These are phyloP conservation scores for Lachnellula willkommii DNA, from an alignment of 2,329 filamentous ascomycete genomes.

Conservation along the genomic window DNA sequence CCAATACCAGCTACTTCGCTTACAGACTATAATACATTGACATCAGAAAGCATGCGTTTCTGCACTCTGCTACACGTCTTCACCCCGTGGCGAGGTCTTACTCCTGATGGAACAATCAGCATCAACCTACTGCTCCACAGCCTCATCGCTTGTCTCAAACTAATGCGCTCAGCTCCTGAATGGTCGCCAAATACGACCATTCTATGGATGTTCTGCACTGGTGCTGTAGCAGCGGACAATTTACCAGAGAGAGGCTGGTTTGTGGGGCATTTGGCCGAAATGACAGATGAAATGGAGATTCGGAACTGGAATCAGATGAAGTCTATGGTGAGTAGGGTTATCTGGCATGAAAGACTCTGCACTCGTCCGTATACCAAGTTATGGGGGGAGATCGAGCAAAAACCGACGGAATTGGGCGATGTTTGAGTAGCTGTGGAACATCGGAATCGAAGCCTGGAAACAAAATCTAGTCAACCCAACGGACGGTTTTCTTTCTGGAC, in stretches of 20 bases:
- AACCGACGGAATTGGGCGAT: background rate
- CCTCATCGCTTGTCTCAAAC: constrained; percentile 4
- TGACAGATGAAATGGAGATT: constrained; percentile 8
- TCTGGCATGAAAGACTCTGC: constrained; percentile 13
- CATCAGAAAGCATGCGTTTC: constrained; percentile 8
- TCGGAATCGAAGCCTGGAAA: background rate
- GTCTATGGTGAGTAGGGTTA: background rate
- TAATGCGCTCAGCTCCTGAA: background rate
- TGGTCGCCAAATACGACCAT: constrained; percentile 1
- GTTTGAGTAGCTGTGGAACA: background rate
- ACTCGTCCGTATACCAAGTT: constrained; percentile 1
- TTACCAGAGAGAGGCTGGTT: constrained; percentile 15
- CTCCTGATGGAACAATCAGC: constrained; percentile 9
- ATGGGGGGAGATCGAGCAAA: constrained; percentile 9
- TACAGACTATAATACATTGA: background rate
- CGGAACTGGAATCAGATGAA: constrained; percentile 9
- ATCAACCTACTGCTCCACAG: constrained; percentile 11
- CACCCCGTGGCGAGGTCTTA: constrained; percentile 10
- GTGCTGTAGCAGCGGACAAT: constrained; percentile 5
- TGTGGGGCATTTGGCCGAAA: constrained; percentile 7
- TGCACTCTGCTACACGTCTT: constrained; percentile 11
- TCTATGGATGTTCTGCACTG: constrained; percentile 11
- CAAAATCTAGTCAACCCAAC: background rate
- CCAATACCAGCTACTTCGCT: background rate
- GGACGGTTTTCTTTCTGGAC: background rate